phyloP scores from a whole-genome alignment of 805 yeast species.

The Wickerhamomyces xylosicus region DNA sequence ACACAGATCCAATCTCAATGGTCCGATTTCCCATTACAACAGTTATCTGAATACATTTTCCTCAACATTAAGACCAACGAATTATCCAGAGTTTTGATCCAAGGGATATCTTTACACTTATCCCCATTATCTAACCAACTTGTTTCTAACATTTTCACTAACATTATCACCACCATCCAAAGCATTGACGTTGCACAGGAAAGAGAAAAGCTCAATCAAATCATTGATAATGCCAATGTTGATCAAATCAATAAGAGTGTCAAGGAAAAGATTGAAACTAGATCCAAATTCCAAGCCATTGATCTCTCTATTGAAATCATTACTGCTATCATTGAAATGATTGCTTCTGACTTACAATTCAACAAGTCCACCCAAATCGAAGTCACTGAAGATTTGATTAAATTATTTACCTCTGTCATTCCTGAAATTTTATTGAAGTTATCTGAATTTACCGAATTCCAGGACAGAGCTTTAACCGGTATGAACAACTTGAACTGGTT shows the following conservation, averaged over 20 bases:
- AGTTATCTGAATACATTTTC: slow-evolving; percentile 6
- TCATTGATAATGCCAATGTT: slow-evolving; percentile 24
- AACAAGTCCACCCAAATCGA: slow-evolving; percentile 2
- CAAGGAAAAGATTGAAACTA: slow-evolving; percentile 33
- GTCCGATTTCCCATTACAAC: slow-evolving; percentile 8
- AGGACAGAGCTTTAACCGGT: slow-evolving; percentile 48
- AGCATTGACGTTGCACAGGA: slow-evolving; percentile 24
- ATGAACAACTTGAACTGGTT: slow-evolving; percentile 69
- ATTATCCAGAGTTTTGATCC: slow-evolving; percentile 23
- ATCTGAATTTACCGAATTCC: slow-evolving; percentile 32
- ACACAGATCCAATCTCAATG: slow-evolving; percentile 6
- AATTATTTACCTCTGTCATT: slow-evolving; percentile 13
- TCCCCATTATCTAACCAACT: slow-evolving; percentile 19
- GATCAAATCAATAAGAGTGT: slow-evolving; percentile 24
- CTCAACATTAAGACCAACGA: slow-evolving; percentile 17
- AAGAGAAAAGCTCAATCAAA: slow-evolving; percentile 16
- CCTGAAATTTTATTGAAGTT: slow-evolving; percentile 31
- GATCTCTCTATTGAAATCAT: slow-evolving; percentile 69
- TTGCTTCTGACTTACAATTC: slow-evolving; percentile 22
- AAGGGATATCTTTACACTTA: slow-evolving; percentile 28
- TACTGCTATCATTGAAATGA: slow-evolving; percentile 60
- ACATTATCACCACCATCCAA: slow-evolving; percentile 18
- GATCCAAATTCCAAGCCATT: slow-evolving; percentile 46
- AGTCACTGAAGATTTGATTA: slow-evolving; percentile 5
- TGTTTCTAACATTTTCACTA: slow-evolving; percentile 16